Evolutionary conservation across 495 filamentous ascomycete species (phyloP).

Genomic region (Tetracladium marchalianum): DNA sequence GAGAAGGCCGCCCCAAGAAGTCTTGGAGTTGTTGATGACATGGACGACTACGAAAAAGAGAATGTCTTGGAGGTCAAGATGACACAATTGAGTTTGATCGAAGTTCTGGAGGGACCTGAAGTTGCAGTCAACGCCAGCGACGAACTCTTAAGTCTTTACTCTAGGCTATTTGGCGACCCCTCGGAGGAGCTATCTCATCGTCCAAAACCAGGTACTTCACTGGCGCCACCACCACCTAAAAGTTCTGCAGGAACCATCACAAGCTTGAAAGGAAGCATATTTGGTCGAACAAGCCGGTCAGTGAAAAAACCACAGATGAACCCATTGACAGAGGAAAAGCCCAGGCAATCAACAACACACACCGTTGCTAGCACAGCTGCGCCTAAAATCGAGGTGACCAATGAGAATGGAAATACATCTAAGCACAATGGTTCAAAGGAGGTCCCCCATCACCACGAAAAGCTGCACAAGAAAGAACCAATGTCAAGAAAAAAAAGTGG

Average conservation of each 20-base stretch:
- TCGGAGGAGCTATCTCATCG: conserved; percentile 15
- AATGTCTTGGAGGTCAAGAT: conserved; percentile 84
- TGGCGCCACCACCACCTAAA: conserved; percentile 42
- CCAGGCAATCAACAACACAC: conserved; percentile 35
- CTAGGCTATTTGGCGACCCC: conserved; percentile 58
- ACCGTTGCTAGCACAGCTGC: conserved; percentile 26
- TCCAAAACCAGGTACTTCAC: conserved; percentile 9
- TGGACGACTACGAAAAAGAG: conserved; percentile 71
- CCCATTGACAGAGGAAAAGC: conserved; percentile 23
- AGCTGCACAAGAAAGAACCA: conserved; percentile 34
- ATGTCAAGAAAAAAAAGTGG: conserved; percentile 9
- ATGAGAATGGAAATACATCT: conserved; percentile 24
- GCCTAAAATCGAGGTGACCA: conserved; percentile 40
- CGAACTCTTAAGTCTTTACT: conserved; percentile 74
- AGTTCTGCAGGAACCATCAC: conserved; percentile 62
- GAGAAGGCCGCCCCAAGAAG: conserved; percentile 23
- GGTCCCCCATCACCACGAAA: conserved; percentile 24
- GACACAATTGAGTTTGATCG: conserved; percentile 78
- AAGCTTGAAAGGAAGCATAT: conserved; percentile 66
- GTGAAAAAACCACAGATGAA: conserved; percentile 28
- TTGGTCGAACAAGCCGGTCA: conserved; percentile 37
- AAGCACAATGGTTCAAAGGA: conserved; percentile 5
- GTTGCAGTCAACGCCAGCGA: conserved; percentile 75
- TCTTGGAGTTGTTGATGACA: conserved; percentile 54
- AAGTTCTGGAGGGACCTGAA: conserved; percentile 70